Evolutionary conservation across 371 early-diverging fungal species (phyloP), one percentile per base, ranked within the genome.

Genomic region (Circinella minor): DNA sequence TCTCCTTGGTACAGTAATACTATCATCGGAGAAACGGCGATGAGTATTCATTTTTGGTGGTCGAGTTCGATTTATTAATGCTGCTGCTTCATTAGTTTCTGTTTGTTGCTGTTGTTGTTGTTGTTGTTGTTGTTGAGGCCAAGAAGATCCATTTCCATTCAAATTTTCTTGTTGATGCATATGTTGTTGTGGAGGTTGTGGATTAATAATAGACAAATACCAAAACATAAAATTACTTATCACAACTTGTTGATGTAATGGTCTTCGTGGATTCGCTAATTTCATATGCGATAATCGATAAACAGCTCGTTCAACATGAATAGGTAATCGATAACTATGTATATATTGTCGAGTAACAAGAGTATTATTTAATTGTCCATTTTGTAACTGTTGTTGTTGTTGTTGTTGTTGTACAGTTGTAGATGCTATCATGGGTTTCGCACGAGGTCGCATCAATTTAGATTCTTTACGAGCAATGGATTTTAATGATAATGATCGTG

Each of bases 151-250:
- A 94, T 73, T 4, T 96, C 77, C 95, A 96, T 55, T 96, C 92
- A 36, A 77, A 75, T 63, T 96, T 82, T 8, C 95, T 92, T 9
- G 55, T 27, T 64, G 64, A 4, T 49, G 49, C 4, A 47, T 95
- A 85, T 20, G 93, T 5, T 95, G 87, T 14, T 92, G 85, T 1
- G 90, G 90, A 73, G 96, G 84, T 75, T 97, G 90, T 0, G 94
- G 94, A 57, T 73, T 61, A 34, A 74, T 70, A 20, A 77, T 74
- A 27, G 78, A 78, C 15, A 94, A 79, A 70, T 92, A 93, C 86
- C 91, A 92, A 74, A 93, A 86, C 92, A 94, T 91, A 72, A 93
- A 84, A 65, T 94, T 93, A 34, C 89, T 87, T 47, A 94, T 86
- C 71, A 91, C 73, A 15, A 94, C 94, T 78, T 94, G 93, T 65